Evolutionary conservation across 2,329 filamentous ascomycete genomes (phyloP).

Genomic region (Colletotrichum agaves): DNA sequence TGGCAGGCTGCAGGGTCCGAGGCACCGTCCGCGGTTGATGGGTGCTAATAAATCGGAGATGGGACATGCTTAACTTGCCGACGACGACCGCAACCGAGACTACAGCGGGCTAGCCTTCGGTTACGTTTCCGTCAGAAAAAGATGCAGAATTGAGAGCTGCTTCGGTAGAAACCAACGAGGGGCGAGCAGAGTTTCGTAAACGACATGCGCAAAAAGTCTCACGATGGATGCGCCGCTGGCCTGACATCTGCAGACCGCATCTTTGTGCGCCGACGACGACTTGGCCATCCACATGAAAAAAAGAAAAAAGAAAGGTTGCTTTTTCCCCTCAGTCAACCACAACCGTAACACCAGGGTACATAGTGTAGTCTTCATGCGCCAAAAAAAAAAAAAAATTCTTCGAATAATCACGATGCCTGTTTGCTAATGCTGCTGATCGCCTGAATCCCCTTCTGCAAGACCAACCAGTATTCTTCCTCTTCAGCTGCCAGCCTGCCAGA

Average conservation of each 20-base stretch:
- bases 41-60: neutral
- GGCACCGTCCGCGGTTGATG: slow-evolving; percentile 16
- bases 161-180: too few species aligned
- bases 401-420: slow-evolving; percentile 4
- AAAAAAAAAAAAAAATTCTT: neutral
- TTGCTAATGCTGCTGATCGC: neutral
- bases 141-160: neutral
- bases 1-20: slow-evolving; percentile 36
- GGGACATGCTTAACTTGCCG: neutral
- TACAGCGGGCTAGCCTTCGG: neutral
- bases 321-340: neutral
- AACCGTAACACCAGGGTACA: too few species aligned
- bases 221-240: slow-evolving; percentile 22
- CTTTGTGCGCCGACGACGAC: neutral
- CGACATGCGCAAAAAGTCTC: neutral
- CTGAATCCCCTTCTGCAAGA: slow-evolving; percentile 7
- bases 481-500: neutral
- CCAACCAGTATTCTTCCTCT: neutral
- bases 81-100: neutral
- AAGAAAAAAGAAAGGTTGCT: neutral
- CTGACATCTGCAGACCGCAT: slow-evolving; percentile 21
- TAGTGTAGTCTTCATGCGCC: too few species aligned
- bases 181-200: too few species aligned
- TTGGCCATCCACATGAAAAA: neutral
- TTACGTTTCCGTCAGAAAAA: neutral